Percentiles rank a stretch among this genome's conserved stretches.
phyloP scores from a whole-genome alignment of 176 grass and related monocot species.

The Rhynchospora tenuis region DNA sequence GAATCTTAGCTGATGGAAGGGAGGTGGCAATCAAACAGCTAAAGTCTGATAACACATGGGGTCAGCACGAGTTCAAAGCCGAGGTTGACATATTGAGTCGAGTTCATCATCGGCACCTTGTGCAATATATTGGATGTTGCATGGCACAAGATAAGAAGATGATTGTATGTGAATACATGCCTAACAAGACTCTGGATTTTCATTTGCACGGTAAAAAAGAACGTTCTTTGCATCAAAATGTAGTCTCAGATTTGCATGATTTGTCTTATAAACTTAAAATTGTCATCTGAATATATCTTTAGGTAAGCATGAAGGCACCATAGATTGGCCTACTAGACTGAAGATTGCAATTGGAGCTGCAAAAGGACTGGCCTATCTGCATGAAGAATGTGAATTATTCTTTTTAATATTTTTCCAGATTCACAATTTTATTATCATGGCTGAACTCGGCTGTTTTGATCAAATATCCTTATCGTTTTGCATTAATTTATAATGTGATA shows the following conservation, averaged over 20 bases:
- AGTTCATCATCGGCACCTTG: slow-evolving; percentile 34
- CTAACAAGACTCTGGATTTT: slow-evolving; percentile 26
- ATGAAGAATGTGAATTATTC: slow-evolving; percentile 29
- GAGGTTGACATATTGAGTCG: slow-evolving; percentile 35
- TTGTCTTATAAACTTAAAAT: background rate
- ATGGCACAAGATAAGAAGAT: slow-evolving; percentile 24
- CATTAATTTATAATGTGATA: background rate
- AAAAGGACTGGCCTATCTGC: slow-evolving; percentile 33
- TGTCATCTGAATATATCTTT: background rate
- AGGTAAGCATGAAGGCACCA: slow-evolving; percentile 1
- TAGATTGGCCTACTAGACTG: slow-evolving; percentile 33
- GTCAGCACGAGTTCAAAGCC: slow-evolving; percentile 29
- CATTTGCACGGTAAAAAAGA: slow-evolving; percentile 26
- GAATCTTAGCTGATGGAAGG: slow-evolving; percentile 26
- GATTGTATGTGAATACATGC: slow-evolving; percentile 34
- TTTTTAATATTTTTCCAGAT: background rate
- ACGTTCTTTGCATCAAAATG: background rate
- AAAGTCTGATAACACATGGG: slow-evolving; percentile 25
- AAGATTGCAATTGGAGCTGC: slow-evolving; percentile 34
- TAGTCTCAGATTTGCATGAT: background rate
- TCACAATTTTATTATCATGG: background rate
- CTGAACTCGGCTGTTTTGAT: background rate
- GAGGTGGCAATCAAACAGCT: slow-evolving; percentile 26
- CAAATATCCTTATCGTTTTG: background rate
- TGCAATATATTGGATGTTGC: slow-evolving; percentile 30